Base-by-base conservation (phyloP, 1,139 yeast species). In the Hyphopichia fennica region DNA sequence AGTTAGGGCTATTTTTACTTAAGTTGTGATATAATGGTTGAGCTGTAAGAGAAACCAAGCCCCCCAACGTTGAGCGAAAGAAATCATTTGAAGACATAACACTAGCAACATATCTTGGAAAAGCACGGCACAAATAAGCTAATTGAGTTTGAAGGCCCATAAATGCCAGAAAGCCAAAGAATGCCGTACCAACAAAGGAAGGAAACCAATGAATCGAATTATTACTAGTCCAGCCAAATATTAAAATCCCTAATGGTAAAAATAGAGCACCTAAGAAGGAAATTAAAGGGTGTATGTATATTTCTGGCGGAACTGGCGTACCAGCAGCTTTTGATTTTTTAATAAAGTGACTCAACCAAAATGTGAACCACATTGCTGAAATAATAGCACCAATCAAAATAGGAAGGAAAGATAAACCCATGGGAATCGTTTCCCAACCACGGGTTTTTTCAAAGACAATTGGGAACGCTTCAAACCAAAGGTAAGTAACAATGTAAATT, bases 61-160 rank as follows among this genome's bases (percentile, higher is more conserved):
- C 38, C 8, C 38, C 38, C 10, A 36, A 13, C 8, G 19, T 5
- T 3, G 38, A 36, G 4, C 38, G 33, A 17, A 27, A 28, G 22
- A 36, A 36, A n/a, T 20, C 14, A 29, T 36, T 36, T 4, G 38
- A 8, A n/a, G 25, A 33, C 33, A 28, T 36, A 8, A 28, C 38
- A 2, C 34, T 28, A 11, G 38, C 38, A 16, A 36, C 33, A 27
- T 36, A 36, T 14, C 38, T 33, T 14, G 31, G 31, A 13, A 36
- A 36, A 0, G 85, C 78, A 58, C 82, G 84, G 6, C 82, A 82
- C 35, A 84, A 68, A 53, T 85, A 86, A 44, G 78, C 75, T 45
- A 56, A 69, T 54, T 54, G 57, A 13, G 62, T 58, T 50, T 66
- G 71, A 53, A 64, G 62, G 23, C 61, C 53, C 15, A 63, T 39